phyloP scores from a whole-genome alignment of 1,139 yeast species.

The Hyphopichia pseudoburtonii region DNA sequence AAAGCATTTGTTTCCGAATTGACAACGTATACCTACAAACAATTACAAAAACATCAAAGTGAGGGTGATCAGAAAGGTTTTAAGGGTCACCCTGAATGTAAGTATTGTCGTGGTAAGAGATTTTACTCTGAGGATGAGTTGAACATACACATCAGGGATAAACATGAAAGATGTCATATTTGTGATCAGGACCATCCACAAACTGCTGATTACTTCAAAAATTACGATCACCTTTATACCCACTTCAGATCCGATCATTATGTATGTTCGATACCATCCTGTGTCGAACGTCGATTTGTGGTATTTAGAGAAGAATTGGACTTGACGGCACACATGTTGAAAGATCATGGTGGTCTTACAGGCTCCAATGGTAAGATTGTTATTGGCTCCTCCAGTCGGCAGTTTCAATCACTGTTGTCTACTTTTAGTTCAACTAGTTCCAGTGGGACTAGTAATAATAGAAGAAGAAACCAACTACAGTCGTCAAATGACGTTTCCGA shows the following conservation, averaged over 20 bases:
- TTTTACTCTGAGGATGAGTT: constrained; percentile 91
- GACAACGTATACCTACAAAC: constrained; percentile 58
- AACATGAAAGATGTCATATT: constrained; percentile 86
- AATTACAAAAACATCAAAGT: constrained; percentile 67
- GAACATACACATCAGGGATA: constrained; percentile 75
- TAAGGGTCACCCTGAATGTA: constrained; percentile 87
- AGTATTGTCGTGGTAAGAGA: constrained; percentile 69
- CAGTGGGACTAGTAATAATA: constrained; percentile 8
- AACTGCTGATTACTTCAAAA: constrained; percentile 73
- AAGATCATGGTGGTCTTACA: constrained; percentile 71
- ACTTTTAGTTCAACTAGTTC: constrained; percentile 42
- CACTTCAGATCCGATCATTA: constrained; percentile 78
- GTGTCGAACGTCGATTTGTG: constrained; percentile 87
- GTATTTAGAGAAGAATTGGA: constrained; percentile 88
- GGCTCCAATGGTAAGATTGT: constrained; percentile 43
- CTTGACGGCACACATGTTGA: constrained; percentile 82
- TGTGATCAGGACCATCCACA: constrained; percentile 73
- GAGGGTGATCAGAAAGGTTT: constrained; percentile 74
- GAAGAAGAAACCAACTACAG: constrained; percentile 6
- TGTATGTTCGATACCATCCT: constrained; percentile 76
- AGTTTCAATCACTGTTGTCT: constrained; percentile 69
- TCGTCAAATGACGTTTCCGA: constrained; percentile 30
- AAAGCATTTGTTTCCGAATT: constrained; percentile 77
- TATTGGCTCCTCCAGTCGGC: constrained; percentile 42
- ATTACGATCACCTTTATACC: constrained; percentile 68